A percentile compares a stretch with the other conserved stretches of the same genome.
Evolutionary conservation across 176 grass and related monocot species (phyloP).

Genomic region (Rhynchospora tenuis): DNA sequence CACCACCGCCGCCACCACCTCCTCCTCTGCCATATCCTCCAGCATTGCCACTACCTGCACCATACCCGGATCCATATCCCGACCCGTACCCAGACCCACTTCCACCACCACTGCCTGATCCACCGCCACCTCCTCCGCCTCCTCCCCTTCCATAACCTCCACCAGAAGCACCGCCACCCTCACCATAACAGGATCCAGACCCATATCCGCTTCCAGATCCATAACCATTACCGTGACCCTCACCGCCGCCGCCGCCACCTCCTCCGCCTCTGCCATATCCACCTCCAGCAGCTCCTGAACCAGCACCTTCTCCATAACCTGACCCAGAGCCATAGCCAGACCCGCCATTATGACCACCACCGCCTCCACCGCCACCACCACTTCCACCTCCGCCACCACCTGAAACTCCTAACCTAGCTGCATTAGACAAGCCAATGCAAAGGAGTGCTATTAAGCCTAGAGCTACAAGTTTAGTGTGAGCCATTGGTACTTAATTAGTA

Average conservation of each 20-base stretch:
- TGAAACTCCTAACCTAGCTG: slow-evolving; percentile 7
- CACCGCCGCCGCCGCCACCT: slow-evolving; percentile 11
- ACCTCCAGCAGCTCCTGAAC: not conserved
- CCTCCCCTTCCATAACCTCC: slow-evolving; percentile 17
- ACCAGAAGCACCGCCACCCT: slow-evolving; percentile 8
- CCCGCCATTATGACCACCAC: not conserved
- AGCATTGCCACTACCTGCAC: slow-evolving; percentile 12
- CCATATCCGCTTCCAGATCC: slow-evolving; percentile 24
- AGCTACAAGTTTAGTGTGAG: slow-evolving; percentile 21
- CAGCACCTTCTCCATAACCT: slow-evolving; percentile 13
- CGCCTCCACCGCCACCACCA: not conserved
- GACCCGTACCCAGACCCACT: slow-evolving; percentile 16
- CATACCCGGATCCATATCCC: slow-evolving; percentile 25
- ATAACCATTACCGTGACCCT: not conserved
- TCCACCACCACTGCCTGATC: not conserved
- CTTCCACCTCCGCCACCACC: not conserved
- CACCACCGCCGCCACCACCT: not conserved
- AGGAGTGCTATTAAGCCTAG: slow-evolving; percentile 20
- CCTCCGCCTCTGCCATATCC: slow-evolving; percentile 14
- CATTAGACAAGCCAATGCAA: slow-evolving; percentile 24
- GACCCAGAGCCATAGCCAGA: slow-evolving; percentile 11
- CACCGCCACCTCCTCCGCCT: slow-evolving; percentile 13
- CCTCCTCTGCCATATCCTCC: slow-evolving; percentile 11
- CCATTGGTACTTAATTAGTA: not conserved
- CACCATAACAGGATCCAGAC: slow-evolving; percentile 17